Conservation (phyloP, 169 alveolate genomes). For the Perkinsus olseni region DNA sequence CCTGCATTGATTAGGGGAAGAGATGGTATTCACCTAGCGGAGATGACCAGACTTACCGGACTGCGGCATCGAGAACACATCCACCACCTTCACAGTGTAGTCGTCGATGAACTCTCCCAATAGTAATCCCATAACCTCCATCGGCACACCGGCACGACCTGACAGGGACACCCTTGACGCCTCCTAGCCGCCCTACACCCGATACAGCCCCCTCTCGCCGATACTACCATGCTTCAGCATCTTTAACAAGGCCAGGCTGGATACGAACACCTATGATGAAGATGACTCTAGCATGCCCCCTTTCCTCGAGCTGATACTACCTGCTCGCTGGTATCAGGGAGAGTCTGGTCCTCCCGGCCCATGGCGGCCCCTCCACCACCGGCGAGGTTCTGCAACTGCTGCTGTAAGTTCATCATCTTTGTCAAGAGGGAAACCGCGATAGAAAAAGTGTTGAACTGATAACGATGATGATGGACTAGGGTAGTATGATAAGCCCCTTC, state of each 20-base stretch:
- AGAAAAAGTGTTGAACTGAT: background rate
- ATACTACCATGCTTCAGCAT: conserved; percentile 98
- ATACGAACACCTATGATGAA: conserved; percentile 90
- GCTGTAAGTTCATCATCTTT: background rate
- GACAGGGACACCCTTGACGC: conserved; percentile 1
- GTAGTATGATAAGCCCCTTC: too few relatives aligned
- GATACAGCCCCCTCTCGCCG: conserved; percentile 70
- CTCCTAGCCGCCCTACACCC: background rate
- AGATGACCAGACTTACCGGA: conserved; percentile 63
- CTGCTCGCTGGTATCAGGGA: background rate
- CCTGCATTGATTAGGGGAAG: conserved; percentile 27
- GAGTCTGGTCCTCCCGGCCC: background rate
- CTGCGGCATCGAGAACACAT: conserved; percentile 99
- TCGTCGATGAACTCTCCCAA: conserved; percentile 98
- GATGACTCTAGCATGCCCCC: conserved; percentile 53
- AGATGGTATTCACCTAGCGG: conserved; percentile 11
- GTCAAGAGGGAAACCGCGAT: background rate
- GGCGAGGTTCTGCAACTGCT: background rate
- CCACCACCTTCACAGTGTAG: conserved; percentile 97
- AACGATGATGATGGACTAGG: background rate
- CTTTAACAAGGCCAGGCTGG: conserved; percentile 90
- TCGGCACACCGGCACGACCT: conserved; percentile 94
- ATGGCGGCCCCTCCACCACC: background rate
- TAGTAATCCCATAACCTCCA: conserved; percentile 99
- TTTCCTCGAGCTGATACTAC: background rate